A percentile compares a stretch with the other conserved stretches of the same genome.
phyloP scores from a whole-genome alignment of 2,329 filamentous ascomycete genomes.

The Trichoderma citrinoviride region DNA sequence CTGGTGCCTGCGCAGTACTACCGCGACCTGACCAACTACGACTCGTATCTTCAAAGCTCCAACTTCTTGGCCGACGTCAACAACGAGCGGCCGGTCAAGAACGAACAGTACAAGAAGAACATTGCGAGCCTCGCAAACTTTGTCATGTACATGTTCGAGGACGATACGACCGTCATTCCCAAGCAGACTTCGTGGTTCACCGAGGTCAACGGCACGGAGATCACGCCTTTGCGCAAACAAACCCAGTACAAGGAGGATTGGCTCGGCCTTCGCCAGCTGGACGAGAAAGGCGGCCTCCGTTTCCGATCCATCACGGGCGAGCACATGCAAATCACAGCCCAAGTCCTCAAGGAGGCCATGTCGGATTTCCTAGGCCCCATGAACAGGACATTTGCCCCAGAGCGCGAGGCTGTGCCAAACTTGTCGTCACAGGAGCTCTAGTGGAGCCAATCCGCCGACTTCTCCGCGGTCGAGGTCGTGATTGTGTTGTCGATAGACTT shows the following conservation, averaged over 20 bases:
- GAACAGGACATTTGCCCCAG: slow-evolving; percentile 38
- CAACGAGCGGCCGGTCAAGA: slow-evolving; percentile 80
- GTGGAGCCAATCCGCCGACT: not conserved
- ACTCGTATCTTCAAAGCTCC: slow-evolving; percentile 72
- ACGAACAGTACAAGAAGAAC: slow-evolving; percentile 68
- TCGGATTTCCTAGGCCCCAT: slow-evolving; percentile 61
- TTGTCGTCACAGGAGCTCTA: slow-evolving; percentile 37
- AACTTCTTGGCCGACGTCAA: slow-evolving; percentile 96
- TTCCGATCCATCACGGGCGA: slow-evolving; percentile 71
- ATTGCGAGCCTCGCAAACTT: slow-evolving; percentile 70
- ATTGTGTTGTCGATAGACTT: not conserved
- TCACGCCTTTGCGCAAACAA: slow-evolving; percentile 66
- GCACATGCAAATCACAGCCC: slow-evolving; percentile 77
- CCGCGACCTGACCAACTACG: slow-evolving; percentile 66
- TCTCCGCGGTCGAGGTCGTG: not conserved
- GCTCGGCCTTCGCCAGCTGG: slow-evolving; percentile 78
- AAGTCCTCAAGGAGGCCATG: slow-evolving; percentile 65
- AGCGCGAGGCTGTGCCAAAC: slow-evolving; percentile 22
- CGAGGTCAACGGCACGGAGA: slow-evolving; percentile 72
- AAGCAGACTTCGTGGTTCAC: slow-evolving; percentile 91
- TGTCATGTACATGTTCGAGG: slow-evolving; percentile 84
- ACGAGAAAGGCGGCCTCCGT: slow-evolving; percentile 72
- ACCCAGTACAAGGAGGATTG: slow-evolving; percentile 85
- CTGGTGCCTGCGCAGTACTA: slow-evolving; percentile 96
- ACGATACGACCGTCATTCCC: slow-evolving; percentile 82